Conservation (phyloP, 352 stramenopile genomes). For the Globisporangium cystogenes region DNA sequence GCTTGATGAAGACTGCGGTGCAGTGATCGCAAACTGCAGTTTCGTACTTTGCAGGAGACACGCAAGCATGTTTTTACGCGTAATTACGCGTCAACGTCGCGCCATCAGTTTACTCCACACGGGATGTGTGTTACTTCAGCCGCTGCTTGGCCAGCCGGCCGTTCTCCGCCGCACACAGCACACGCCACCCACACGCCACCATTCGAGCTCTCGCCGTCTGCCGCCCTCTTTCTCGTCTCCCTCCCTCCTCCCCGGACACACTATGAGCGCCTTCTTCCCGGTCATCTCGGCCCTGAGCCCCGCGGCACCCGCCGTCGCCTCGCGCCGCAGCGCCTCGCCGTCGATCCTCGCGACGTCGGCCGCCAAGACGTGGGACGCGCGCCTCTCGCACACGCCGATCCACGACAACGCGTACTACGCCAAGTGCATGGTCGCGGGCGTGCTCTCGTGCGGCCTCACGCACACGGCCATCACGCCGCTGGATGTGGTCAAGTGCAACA, state of each 20-base stretch:
- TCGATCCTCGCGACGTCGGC: conserved; percentile 69
- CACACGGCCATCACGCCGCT: conserved; percentile 92
- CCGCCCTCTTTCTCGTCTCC: conserved; percentile 4
- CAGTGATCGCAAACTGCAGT: too few relatives aligned
- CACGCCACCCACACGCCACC: conserved; percentile 62
- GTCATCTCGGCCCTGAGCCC: conserved; percentile 70
- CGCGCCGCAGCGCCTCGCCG: conserved; percentile 29
- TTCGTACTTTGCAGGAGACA: too few relatives aligned
- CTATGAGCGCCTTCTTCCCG: conserved; percentile 76
- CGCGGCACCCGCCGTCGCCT: conserved; percentile 22
- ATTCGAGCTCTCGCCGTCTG: conserved; percentile 26
- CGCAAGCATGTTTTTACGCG: too few relatives aligned
- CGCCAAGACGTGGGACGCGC: conserved; percentile 69
- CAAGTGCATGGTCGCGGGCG: conserved; percentile 92
- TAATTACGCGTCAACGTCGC: too few relatives aligned
- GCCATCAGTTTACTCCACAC: conserved; percentile 1
- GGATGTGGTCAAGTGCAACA: conserved; percentile 95
- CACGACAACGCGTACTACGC: conserved; percentile 91
- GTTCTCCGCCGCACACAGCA: conserved; percentile 13
- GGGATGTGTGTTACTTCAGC: conserved; percentile 4
- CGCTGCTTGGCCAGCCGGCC: not conserved
- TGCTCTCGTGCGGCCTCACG: conserved; percentile 91
- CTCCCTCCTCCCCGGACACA: conserved; percentile 4
- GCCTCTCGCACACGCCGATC: conserved; percentile 68
- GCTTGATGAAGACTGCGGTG: too few relatives aligned